Base-by-base conservation (phyloP, 441 rosid species). In the Capsella rubella region DNA sequence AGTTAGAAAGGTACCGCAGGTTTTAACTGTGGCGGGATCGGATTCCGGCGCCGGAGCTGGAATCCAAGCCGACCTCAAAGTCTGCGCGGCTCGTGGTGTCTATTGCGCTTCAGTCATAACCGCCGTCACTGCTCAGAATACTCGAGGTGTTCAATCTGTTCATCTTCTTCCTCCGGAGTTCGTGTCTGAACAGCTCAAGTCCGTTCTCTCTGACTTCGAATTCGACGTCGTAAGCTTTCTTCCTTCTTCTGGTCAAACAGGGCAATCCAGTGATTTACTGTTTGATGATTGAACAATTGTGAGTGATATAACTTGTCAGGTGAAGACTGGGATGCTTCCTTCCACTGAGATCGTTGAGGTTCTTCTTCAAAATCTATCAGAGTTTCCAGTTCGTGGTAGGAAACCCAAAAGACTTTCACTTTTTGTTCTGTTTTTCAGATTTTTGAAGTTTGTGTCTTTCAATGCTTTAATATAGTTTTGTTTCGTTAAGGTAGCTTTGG, bases 31-130 rank as follows among this genome's bases (percentile, higher is more conserved):
- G 46, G 97, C 96, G 16, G 99, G 98, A 31, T 95, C 97, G 10
- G 97, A 95, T 84, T 95, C 98, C 2, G 96, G 98, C 3, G 94
- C 89, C 31, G 94, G 98, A 54, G 97, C 97, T 35, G 96, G 98
- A 67, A 90, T 95, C 45, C 96, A 93, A 82, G 98, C 99, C 18
- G 99, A 92, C 82, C 87, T 95, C 2, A 95, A 91, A 87, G 82
- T 93, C 21, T 95, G 99, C 60, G 91, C 91, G 5, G 93, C 97
- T 2, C 90, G 97, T 49, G 90, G 91, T 37, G 99, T 87, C 5
- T 95, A 89, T 58, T 95, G 98, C 34, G 95, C 98, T 16, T 86
- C 97, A 18, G 98, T 90, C 15, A 84, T 95, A 9, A 95, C 98
- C 18, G 90, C 95, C 9, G 85, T 95, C 68, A 95, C 99, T 3